Evolutionary conservation across 2,329 filamentous ascomycete genomes (phyloP).

Genomic region (Xylariales sp.): DNA sequence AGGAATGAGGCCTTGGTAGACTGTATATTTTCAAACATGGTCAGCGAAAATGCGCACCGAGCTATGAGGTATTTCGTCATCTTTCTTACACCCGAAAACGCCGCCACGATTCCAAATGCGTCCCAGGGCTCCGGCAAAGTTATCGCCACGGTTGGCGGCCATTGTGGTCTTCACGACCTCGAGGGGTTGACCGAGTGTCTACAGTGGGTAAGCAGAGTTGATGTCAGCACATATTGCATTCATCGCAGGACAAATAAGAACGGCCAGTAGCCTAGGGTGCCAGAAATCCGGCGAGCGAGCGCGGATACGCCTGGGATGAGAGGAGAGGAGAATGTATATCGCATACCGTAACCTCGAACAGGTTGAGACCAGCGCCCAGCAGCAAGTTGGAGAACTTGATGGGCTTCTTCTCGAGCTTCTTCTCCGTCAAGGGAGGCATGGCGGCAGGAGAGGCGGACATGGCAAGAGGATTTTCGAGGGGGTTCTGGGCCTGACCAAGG

Average conservation of each 20-base stretch:
- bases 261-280: too few species aligned
- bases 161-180: conserved; percentile 99
- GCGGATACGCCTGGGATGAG: too few species aligned
- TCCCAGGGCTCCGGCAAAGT: conserved; percentile 74
- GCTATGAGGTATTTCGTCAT: too few species aligned
- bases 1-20: conserved; percentile 98
- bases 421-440: conserved; percentile 39
- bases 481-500: conserved; percentile 92
- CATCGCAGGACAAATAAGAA: too few species aligned
- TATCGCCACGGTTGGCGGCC: conserved; percentile 91
- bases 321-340: not conserved
- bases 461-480: conserved; percentile 50
- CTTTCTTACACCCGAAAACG: conserved; percentile 88
- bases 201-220: too few species aligned
- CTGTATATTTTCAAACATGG: too few species aligned
- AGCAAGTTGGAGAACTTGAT: conserved; percentile 99
- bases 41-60: too few species aligned
- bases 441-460: conserved; percentile 58
- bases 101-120: conserved; percentile 95
- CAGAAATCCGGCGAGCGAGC: too few species aligned
- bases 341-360: conserved; percentile 72
- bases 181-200: conserved; percentile 65
- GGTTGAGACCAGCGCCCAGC: conserved; percentile 86
- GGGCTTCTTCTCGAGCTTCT: conserved; percentile 91
- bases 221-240: too few species aligned